A percentile compares a stretch with the other conserved stretches of the same genome.
phyloP scores from a whole-genome alignment of 2,329 filamentous ascomycete genomes.

The Zymoseptoria ardabiliae region DNA sequence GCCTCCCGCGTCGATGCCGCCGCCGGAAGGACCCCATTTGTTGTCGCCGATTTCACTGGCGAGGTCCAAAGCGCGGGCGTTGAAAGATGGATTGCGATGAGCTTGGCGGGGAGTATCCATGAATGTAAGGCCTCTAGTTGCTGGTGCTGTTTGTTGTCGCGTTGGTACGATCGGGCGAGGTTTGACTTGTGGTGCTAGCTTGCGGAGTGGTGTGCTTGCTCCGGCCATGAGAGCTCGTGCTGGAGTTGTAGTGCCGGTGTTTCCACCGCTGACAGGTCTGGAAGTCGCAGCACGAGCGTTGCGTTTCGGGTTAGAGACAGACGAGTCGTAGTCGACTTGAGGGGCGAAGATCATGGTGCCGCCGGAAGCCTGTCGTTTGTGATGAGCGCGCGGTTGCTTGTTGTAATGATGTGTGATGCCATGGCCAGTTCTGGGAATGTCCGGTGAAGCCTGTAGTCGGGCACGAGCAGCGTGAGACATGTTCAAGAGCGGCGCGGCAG shows the following conservation, averaged over 20 bases:
- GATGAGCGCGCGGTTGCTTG: slow-evolving; percentile 32
- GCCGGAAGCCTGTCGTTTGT: slow-evolving; percentile 68
- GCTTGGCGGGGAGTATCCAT: slow-evolving; percentile 23
- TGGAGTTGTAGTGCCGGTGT: slow-evolving; percentile 28
- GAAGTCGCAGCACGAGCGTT: slow-evolving; percentile 15
- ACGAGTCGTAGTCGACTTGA: slow-evolving; percentile 25
- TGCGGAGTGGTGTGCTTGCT: slow-evolving; percentile 7
- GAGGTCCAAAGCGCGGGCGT: slow-evolving; percentile 55
- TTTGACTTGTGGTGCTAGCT: slow-evolving; percentile 28
- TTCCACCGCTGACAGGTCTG: slow-evolving; percentile 26
- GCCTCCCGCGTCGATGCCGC: slow-evolving; percentile 37
- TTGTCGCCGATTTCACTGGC: slow-evolving; percentile 66
- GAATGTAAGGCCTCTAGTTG: slow-evolving; percentile 17
- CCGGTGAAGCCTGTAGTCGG: slow-evolving; percentile 21
- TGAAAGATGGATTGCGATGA: slow-evolving; percentile 54
- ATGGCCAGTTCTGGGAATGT: slow-evolving; percentile 23
- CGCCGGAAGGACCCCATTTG: slow-evolving; percentile 51
- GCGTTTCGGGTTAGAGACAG: slow-evolving; percentile 27
- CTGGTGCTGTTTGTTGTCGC: slow-evolving; percentile 27
- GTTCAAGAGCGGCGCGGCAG: slow-evolving; percentile 25
- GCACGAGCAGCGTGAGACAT: slow-evolving; percentile 20
- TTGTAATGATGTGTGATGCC: slow-evolving; percentile 4
- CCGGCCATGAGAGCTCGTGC: slow-evolving; percentile 3
- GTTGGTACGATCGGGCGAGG: slow-evolving; percentile 52
- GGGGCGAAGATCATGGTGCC: slow-evolving; percentile 83